Percentiles rank a stretch among this genome's conserved stretches.
Conservation (phyloP, 2,329 filamentous ascomycete genomes). For the Dothidotthia symphoricarpi region DNA sequence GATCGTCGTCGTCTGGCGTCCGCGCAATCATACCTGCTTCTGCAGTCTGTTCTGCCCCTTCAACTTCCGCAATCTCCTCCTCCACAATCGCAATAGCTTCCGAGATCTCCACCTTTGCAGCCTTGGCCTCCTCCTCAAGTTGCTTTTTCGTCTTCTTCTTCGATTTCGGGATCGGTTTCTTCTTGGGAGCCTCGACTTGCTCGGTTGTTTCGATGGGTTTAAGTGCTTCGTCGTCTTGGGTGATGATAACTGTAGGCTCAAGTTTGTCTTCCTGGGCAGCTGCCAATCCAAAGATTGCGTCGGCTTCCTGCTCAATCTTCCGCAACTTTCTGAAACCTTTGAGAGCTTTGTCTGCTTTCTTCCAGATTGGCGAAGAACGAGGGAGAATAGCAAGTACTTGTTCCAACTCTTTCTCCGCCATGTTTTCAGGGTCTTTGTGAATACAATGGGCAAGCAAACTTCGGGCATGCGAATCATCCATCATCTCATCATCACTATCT, state of each 20-base stretch:
- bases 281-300: slow-evolving; percentile 60
- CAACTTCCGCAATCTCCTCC: slow-evolving; percentile 31
- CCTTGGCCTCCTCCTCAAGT: slow-evolving; percentile 56
- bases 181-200: slow-evolving; percentile 22
- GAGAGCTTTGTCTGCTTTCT: slow-evolving; percentile 64
- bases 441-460: slow-evolving; percentile 51
- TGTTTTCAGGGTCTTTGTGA: slow-evolving; percentile 66
- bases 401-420: slow-evolving; percentile 64
- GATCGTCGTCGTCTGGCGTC: slow-evolving; percentile 39
- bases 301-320: slow-evolving; percentile 81
- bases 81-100: slow-evolving; percentile 52
- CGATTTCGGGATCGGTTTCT: slow-evolving; percentile 51
- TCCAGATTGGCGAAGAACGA: slow-evolving; percentile 65
- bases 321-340: slow-evolving; percentile 59
- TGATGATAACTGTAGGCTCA: slow-evolving; percentile 35
- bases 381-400: slow-evolving; percentile 54
- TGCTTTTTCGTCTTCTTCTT: slow-evolving; percentile 80
- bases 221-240: slow-evolving; percentile 46
- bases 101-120: slow-evolving; percentile 37
- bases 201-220: slow-evolving; percentile 41
- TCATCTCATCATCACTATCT: slow-evolving; percentile 50
- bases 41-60: slow-evolving; percentile 22
- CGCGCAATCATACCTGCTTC: slow-evolving; percentile 34
- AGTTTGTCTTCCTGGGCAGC: slow-evolving; percentile 48
- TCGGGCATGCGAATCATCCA: slow-evolving; percentile 48